Conservation (phyloP, 2,329 filamentous ascomycete species). For the Phialophora tarda region DNA sequence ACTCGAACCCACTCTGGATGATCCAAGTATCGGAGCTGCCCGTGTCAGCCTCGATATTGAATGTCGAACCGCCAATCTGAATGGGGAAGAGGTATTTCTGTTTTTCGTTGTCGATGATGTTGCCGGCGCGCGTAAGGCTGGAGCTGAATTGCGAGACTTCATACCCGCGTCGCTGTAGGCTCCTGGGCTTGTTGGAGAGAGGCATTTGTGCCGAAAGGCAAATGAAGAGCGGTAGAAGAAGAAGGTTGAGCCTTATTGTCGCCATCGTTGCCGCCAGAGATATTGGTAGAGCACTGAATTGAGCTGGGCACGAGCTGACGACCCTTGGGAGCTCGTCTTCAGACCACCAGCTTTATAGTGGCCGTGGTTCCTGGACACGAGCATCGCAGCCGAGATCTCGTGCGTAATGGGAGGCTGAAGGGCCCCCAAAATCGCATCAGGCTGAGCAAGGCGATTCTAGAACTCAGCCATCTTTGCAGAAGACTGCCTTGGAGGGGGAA, state of each 20-base stretch:
- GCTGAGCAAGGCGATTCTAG: no score
- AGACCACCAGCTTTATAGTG: no score
- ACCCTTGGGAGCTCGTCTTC: no score
- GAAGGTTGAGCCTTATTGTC: background rate
- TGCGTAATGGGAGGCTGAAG: no score
- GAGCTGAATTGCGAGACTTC: background rate
- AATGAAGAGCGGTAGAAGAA: background rate
- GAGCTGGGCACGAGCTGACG: no score
- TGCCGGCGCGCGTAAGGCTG: background rate
- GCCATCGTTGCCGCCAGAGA: background rate
- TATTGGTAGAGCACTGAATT: no score
- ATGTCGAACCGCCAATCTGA: slow-evolving; percentile 4
- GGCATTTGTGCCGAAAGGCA: background rate
- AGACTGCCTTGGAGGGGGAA: no score
- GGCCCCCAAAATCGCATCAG: no score
- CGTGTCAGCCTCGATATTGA: slow-evolving; percentile 21
- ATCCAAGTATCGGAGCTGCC: slow-evolving; percentile 24
- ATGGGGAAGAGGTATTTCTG: slow-evolving; percentile 18
- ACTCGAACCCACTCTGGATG: slow-evolving; percentile 15
- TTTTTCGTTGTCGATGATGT: slow-evolving; percentile 8
- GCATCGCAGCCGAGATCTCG: no score
- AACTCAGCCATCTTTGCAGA: no score
- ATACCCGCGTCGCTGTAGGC: background rate
- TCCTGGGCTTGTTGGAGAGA: background rate
- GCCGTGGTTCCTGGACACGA: no score